Evolutionary conservation across 306 rosid genomes (phyloP), one percentile per base, ranked within the genome.

Genomic region (Pyrus betulifolia): DNA sequence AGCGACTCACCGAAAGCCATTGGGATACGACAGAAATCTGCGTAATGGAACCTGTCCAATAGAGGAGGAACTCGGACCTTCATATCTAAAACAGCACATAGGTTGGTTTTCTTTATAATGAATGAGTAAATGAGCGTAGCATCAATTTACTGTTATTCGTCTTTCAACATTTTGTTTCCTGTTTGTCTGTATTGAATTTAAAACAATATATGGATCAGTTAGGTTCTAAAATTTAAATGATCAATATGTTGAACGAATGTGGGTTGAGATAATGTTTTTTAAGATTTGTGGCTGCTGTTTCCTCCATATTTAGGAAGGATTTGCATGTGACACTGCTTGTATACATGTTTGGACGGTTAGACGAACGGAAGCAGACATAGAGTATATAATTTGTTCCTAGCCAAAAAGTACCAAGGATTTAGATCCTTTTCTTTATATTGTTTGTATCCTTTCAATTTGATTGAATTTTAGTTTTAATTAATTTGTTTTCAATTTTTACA

Each of bases 71-170:
- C 17, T 71, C 9, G 74, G 66, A 51, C 66, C 86, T 61, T 85
- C 98, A 52, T 87, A 89, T 86, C 85, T 85, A 80, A 80, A 86
- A 27, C 22, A 40, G 72, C 70, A 85, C 69, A 55, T 49, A 64
- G 97, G 98, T 94, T 74, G 70, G 91, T 88, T 73, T 65, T 76
- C 46, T 64, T 55, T 58, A 61, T 77, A 74, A 77, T 35, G 54
- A 2, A 22, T 45, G 54, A 49, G 19, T 14, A 49, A 49, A 49
- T 19, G 54, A 14, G 19, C 54, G 5, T 49, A 49, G 19, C 54
- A 49, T 49, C 52, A 49, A 49, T 49, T 49, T 49, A 49, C 54
- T 49, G 54, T 14, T 49, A 49, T 49, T 57, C 14, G 4, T 19
- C 12, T 3, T n/a, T 57, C 61, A 57, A 57, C 61, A 57, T 3